Evolutionary conservation across 73 alveolate genomes (phyloP).

Genomic region (Paramecium sexaurelia): DNA sequence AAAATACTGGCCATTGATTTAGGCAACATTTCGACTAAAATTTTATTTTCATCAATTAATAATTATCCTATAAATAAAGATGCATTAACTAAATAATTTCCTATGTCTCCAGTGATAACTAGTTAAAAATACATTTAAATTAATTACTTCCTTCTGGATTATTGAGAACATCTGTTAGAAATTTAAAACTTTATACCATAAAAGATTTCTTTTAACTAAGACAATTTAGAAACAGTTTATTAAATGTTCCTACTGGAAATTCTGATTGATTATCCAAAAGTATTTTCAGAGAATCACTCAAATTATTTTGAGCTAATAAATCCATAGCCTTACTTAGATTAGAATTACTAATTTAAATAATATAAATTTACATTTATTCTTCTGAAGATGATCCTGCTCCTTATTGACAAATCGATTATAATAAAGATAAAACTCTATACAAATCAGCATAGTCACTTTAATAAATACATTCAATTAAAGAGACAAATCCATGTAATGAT

Average conservation of each 20-base stretch:
- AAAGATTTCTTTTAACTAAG: neutral
- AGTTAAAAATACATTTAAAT: neutral
- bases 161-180: constrained; percentile 41
- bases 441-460: constrained; percentile 8
- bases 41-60: constrained; percentile 22
- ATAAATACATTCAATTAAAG: neutral
- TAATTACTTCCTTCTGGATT: constrained; percentile 46
- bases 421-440: neutral
- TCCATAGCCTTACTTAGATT: neutral
- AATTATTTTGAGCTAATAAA: neutral
- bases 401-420: neutral
- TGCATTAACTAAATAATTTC: constrained; percentile 48
- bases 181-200: constrained; percentile 1
- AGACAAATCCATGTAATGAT: constrained; percentile 21
- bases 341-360: neutral
- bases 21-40: neutral
- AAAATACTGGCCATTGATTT: neutral
- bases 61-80: constrained; percentile 52
- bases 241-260: constrained; percentile 1
- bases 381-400: neutral
- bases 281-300: neutral
- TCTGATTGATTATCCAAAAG: neutral
- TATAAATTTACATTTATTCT: neutral
- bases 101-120: constrained; percentile 16
- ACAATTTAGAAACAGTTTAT: neutral